Conservation (phyloP, 768 basidiomycete genomes). For the Cyclocybe aegerita region DNA sequence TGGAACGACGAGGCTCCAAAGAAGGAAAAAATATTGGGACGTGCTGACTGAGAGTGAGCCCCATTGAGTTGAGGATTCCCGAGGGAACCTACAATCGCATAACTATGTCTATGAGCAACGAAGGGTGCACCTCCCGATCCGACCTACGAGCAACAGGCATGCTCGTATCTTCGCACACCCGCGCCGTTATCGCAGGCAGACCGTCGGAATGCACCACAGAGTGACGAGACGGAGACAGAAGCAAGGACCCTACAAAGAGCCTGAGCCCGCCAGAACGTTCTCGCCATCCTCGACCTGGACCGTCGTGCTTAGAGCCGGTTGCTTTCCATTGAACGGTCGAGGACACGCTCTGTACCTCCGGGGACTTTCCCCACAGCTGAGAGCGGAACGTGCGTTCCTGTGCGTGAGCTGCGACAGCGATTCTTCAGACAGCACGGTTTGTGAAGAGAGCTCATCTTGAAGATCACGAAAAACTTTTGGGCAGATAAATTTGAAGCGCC, state of each 20-base stretch:
- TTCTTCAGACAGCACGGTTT: conserved; percentile 66
- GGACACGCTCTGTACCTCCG: conserved; percentile 78
- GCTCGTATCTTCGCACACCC: conserved; percentile 80
- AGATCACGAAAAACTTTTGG: conserved; percentile 22
- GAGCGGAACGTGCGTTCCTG: conserved; percentile 54
- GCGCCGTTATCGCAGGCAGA: conserved; percentile 40
- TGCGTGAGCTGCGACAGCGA: conserved; percentile 84
- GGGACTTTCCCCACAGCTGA: conserved; percentile 92
- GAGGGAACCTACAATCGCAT: conserved; percentile 68
- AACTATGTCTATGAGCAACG: conserved; percentile 88
- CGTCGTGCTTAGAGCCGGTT: conserved; percentile 71
- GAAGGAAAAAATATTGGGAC: conserved; percentile 51
- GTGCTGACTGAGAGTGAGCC: conserved; percentile 85
- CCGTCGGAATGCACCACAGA: conserved; percentile 49
- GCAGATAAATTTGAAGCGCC: conserved; percentile 16
- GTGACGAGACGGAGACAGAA: conserved; percentile 49
- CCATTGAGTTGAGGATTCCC: conserved; percentile 77
- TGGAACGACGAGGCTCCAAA: conserved; percentile 53
- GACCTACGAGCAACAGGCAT: conserved; percentile 45
- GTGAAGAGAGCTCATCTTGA: conserved; percentile 11
- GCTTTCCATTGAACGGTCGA: conserved; percentile 65
- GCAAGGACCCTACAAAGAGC: conserved; percentile 12
- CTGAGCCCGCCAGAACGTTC: conserved; percentile 38
- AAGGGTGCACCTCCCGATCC: conserved; percentile 36
- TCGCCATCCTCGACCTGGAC: conserved; percentile 53